These are phyloP conservation scores for Kitagawia praeruptora DNA, from an alignment of 129 eudicot species.

Conservation along the genomic window DNA sequence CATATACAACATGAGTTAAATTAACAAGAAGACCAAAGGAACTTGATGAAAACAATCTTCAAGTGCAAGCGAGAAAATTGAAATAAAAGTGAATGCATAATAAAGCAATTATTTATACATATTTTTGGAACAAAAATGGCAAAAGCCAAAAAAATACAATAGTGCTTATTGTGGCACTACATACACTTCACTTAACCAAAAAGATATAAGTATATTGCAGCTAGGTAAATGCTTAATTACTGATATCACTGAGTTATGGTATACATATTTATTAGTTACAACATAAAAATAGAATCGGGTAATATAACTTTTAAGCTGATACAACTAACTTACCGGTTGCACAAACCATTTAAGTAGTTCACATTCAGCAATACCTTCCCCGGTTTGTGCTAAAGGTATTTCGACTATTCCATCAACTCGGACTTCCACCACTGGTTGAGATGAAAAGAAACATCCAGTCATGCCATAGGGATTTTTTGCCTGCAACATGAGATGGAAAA, in stretches of 20 bases:
- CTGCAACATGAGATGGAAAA: constrained; percentile 23
- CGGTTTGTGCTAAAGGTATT: constrained; percentile 94
- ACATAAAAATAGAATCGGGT: constrained; percentile 3
- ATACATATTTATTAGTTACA: neutral
- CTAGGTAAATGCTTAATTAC: neutral
- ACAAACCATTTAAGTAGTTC: constrained; percentile 98
- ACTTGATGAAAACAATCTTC: neutral
- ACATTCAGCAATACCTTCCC: constrained; percentile 99
- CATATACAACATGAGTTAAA: neutral
- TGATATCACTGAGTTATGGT: neutral
- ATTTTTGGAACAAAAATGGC: neutral
- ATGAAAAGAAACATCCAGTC: constrained; percentile 46
- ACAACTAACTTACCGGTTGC: constrained; percentile 49
- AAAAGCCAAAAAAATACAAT: neutral
- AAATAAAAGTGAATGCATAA: neutral
- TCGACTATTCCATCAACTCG: constrained; percentile 49
- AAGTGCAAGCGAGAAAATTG: neutral
- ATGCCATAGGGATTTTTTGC: constrained; percentile 22
- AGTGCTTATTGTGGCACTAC: neutral
- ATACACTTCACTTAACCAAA: neutral
- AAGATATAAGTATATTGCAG: neutral
- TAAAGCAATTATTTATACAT: neutral
- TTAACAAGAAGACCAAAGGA: neutral
- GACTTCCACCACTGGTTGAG: constrained; percentile 37
- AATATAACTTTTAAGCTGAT: neutral